Evolutionary conservation across 371 early-diverging fungal species (phyloP).

Genomic region (Pancytospora philotis): DNA sequence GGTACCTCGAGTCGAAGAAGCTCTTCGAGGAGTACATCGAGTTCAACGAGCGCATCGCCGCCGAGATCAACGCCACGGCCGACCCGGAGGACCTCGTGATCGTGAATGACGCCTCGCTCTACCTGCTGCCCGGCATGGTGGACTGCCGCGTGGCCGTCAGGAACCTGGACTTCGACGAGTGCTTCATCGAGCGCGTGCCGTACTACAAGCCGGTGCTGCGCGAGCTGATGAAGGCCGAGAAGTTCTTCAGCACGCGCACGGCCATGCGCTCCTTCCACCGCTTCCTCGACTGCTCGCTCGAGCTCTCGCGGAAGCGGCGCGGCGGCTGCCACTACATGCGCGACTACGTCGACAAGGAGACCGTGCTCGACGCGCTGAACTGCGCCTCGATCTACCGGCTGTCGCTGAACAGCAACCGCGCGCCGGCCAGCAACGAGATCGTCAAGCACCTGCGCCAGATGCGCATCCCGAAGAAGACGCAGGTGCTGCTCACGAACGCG

Average conservation of each 20-base stretch:
- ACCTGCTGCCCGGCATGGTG: conserved; percentile 29
- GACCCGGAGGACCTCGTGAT: conserved; percentile 29
- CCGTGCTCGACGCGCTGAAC: conserved; percentile 4
- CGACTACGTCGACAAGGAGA: conserved; percentile 2
- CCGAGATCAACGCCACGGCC: conserved; percentile 14
- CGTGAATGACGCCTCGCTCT: conserved; percentile 21
- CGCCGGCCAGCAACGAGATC: background rate
- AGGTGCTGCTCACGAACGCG: background rate
- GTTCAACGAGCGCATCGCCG: background rate
- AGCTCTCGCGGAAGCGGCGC: background rate
- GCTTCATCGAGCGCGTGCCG: conserved; percentile 21
- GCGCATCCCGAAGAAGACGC: background rate
- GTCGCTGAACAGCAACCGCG: background rate
- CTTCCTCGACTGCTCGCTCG: conserved; percentile 1
- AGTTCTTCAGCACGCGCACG: conserved; percentile 15
- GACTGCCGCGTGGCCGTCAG: conserved; percentile 9
- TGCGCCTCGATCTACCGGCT: background rate
- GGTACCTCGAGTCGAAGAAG: background rate
- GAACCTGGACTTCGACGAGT: conserved; percentile 30
- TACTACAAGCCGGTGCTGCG: conserved; percentile 22
- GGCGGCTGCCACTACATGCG: conserved; percentile 1
- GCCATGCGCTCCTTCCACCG: background rate
- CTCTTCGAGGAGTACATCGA: conserved; percentile 24
- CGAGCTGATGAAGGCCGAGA: background rate
- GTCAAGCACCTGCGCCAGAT: background rate